Percentiles rank a stretch among this genome's conserved stretches.
phyloP scores from a whole-genome alignment of 257 asterid genomes.

The Ophiorrhiza pumila region DNA sequence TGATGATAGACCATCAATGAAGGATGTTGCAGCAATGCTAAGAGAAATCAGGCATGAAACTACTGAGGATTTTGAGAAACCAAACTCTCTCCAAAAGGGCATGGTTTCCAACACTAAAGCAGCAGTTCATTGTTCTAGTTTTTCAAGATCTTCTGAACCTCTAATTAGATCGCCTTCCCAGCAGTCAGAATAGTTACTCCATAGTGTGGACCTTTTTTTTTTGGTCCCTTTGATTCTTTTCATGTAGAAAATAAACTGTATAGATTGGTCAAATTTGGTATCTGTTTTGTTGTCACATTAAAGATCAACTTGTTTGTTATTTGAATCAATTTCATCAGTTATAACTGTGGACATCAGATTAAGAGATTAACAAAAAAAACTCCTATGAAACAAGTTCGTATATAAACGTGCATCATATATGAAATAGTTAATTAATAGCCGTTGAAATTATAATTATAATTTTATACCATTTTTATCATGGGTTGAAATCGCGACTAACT shows the following conservation, averaged over 20 bases:
- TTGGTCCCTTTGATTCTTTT: slow-evolving; percentile 32
- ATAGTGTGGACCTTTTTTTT: slow-evolving; percentile 10
- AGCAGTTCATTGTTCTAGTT: slow-evolving; percentile 53
- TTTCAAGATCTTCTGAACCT: slow-evolving; percentile 55
- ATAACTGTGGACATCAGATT: background rate
- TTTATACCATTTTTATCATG: no score
- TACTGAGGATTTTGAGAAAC: slow-evolving; percentile 45
- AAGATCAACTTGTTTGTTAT: background rate
- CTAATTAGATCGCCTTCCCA: slow-evolving; percentile 52
- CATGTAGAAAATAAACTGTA: slow-evolving; percentile 24
- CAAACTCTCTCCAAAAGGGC: slow-evolving; percentile 26
- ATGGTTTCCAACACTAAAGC: slow-evolving; percentile 33
- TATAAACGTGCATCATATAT: no score
- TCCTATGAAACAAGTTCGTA: no score
- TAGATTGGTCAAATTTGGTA: slow-evolving; percentile 13
- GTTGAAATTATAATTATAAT: no score
- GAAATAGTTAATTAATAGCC: no score
- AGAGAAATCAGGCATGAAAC: slow-evolving; percentile 55
- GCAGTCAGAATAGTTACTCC: slow-evolving; percentile 29
- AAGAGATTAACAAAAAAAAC: no score
- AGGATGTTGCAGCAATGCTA: slow-evolving; percentile 69
- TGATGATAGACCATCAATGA: slow-evolving; percentile 70
- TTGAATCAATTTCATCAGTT: background rate
- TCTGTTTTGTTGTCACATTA: background rate
- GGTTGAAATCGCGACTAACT: no score